Evolutionary conservation across 1,284 basidiomycete genomes (phyloP), one percentile per base, ranked within the genome.

Genomic region (Phylloboletellus chloephorus): DNA sequence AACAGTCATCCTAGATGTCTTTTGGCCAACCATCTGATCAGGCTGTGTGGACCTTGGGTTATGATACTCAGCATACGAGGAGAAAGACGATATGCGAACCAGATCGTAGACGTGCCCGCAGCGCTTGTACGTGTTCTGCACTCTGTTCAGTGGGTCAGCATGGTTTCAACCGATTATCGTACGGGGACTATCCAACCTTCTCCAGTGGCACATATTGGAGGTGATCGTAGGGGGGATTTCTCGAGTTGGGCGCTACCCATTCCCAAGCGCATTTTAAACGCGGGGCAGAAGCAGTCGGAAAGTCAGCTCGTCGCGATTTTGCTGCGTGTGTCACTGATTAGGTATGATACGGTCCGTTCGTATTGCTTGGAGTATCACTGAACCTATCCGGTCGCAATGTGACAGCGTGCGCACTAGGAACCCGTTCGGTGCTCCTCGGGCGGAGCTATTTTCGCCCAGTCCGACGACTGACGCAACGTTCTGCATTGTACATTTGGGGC

Each of bases 101-200:
- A 76, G 50, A 52, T 74, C 66, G 46, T 71, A 67, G 49, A 67
- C 64, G 53, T 86, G 83, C 9, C 62, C 65, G 51, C 83, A 86
- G 32, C 57, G 61, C 41, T 63, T 63, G 47, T 67, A 65, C 5
- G 49, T 52, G 28, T 54, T 49, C 34, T 52, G 60, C 36, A 65
- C 65, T 51, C 64, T 67, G 25, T 44, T 40, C 37, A 33, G 20
- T 19, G 20, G 19, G 37, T 46, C 37, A 55, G 45, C 28, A 30
- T 36, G n/a, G 24, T 24, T 25, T 29, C 9, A 26, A 13, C 31
- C 16, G 30, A 25, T 23, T 21, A 5, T 41, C 6, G 32, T 25
- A 33, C 8, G 37, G 29, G 15, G 32, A 37, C 29, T 31, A 19
- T 38, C 42, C 24, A 15, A 62, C 58, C 63, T 61, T 60, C 58